phyloP scores from a whole-genome alignment of 1,284 basidiomycete genomes.

The Malassezia obtusa region DNA sequence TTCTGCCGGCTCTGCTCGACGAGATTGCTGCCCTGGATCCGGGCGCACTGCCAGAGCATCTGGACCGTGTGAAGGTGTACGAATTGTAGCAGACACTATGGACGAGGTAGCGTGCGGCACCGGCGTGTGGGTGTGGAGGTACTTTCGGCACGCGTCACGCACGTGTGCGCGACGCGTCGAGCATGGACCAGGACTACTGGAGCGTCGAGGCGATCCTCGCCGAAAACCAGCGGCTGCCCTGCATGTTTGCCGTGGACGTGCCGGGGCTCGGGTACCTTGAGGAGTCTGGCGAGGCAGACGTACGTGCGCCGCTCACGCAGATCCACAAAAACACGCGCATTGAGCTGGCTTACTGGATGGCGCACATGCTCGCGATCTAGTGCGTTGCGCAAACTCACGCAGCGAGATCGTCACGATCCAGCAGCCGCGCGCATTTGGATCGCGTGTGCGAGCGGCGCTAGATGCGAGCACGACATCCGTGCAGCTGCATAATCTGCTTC shows the following conservation, averaged over 20 bases:
- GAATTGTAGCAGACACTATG: too few species aligned
- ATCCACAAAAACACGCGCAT: constrained; percentile 34
- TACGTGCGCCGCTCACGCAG: constrained; percentile 16
- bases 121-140: too few species aligned
- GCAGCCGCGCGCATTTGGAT: constrained; percentile 34
- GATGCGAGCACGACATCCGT: constrained; percentile 37
- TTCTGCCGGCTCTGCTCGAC: constrained; percentile 76
- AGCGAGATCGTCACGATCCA: constrained; percentile 37
- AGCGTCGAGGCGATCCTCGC: constrained; percentile 35
- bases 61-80: background rate
- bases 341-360: constrained; percentile 45
- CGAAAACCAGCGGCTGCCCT: constrained; percentile 36
- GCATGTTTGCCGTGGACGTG: constrained; percentile 37
- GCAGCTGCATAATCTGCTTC: constrained; percentile 31
- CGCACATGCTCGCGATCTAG: constrained; percentile 39
- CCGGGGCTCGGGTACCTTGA: constrained; percentile 42
- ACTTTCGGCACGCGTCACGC: too few species aligned
- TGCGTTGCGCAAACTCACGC: constrained; percentile 13
- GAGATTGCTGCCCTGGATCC: constrained; percentile 52
- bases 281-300: constrained; percentile 23
- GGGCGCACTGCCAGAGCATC: background rate
- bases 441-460: constrained; percentile 36
- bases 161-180: background rate
- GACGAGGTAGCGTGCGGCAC: too few species aligned
- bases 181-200: constrained; percentile 31